Percentiles rank a stretch among this genome's conserved stretches.
These are phyloP conservation scores for Phytophthora hybrid DNA, from an alignment of 352 stramenopile genomes.

Conservation along the genomic window DNA sequence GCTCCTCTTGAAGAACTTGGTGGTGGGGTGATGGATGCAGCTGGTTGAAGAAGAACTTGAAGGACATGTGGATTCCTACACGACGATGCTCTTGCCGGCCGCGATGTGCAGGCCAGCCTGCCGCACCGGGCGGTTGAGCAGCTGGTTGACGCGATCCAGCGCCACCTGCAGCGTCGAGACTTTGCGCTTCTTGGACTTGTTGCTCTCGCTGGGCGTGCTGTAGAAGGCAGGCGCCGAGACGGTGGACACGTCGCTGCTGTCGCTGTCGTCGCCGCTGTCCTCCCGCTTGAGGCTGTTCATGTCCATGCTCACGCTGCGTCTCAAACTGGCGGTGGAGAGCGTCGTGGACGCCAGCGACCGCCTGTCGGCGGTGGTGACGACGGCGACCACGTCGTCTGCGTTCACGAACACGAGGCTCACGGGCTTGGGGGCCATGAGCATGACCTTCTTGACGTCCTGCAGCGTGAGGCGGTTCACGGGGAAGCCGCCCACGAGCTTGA, in stretches of 20 bases:
- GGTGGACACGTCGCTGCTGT: constrained; percentile 29
- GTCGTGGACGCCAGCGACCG: constrained; percentile 33
- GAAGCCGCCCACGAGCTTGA: constrained; percentile 81
- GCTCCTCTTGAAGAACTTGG: constrained; percentile 14
- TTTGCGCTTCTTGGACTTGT: constrained; percentile 69
- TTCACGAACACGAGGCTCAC: constrained; percentile 87
- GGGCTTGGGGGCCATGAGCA: constrained; percentile 75
- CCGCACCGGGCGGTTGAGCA: constrained; percentile 80
- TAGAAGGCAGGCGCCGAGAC: constrained; percentile 39
- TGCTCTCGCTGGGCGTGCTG: constrained; percentile 44
- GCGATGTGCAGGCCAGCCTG: constrained; percentile 71
- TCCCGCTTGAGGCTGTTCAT: constrained; percentile 30
- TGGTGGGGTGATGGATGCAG: background rate
- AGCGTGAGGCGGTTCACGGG: constrained; percentile 75
- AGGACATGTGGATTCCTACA: constrained; percentile 40
- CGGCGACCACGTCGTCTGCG: constrained; percentile 53
- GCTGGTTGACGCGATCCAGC: constrained; percentile 73
- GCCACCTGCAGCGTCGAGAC: constrained; percentile 71
- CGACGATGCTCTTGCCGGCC: constrained; percentile 74
- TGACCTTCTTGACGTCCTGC: constrained; percentile 81
- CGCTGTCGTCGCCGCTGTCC: constrained; percentile 30
- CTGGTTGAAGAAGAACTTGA: constrained; percentile 19
- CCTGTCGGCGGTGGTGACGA: constrained; percentile 14
- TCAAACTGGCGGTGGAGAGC: constrained; percentile 30
- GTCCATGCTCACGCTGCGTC: constrained; percentile 37